phyloP scores from a whole-genome alignment of 2,329 filamentous ascomycete species.

The Scytalidium sp. region DNA sequence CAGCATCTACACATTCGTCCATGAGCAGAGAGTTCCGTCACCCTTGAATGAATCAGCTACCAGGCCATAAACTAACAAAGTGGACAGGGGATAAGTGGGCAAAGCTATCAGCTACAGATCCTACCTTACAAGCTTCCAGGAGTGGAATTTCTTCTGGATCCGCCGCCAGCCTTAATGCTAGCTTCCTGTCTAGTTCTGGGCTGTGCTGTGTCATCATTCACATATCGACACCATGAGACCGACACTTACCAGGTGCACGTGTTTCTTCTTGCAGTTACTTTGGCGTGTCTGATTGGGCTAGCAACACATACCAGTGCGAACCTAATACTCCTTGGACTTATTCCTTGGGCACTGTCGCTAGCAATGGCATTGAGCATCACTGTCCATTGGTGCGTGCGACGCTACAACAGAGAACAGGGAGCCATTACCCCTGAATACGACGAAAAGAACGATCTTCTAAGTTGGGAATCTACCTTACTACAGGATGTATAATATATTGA shows the following conservation, averaged over 20 bases:
- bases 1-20: slow-evolving; percentile 22
- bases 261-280: slow-evolving; percentile 23
- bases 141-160: slow-evolving; percentile 20
- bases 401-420: not conserved
- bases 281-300: slow-evolving; percentile 23
- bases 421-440: not conserved
- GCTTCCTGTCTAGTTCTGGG: slow-evolving; percentile 32
- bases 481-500: no score
- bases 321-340: slow-evolving; percentile 30
- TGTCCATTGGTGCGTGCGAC: slow-evolving; percentile 21
- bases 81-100: not conserved
- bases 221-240: slow-evolving; percentile 28
- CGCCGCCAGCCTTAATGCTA: slow-evolving; percentile 31
- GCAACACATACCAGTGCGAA: slow-evolving; percentile 21
- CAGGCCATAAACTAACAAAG: not conserved
- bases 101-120: not conserved
- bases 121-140: not conserved
- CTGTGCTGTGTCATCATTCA: slow-evolving; percentile 33
- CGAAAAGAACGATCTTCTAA: not conserved
- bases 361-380: slow-evolving; percentile 32
- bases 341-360: slow-evolving; percentile 32
- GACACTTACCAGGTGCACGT: slow-evolving; percentile 30
- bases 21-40: slow-evolving; percentile 16
- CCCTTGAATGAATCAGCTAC: not conserved
- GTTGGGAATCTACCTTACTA: no score